Evolutionary conservation across 2,329 filamentous ascomycete species (phyloP).

Genomic region (Fusarium chaquense): DNA sequence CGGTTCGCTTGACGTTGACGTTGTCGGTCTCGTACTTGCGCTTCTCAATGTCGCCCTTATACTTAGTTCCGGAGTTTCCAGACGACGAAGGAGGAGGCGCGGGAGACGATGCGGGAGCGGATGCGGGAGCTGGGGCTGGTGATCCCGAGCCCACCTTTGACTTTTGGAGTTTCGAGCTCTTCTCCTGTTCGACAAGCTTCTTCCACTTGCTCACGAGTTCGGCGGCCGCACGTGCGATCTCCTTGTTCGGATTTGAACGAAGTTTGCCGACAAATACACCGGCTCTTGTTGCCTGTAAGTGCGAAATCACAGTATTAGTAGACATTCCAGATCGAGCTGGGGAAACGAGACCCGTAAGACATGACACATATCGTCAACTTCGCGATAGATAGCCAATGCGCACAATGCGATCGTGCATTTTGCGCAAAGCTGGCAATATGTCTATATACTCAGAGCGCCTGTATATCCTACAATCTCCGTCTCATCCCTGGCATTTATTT

Average conservation of each 20-base stretch:
- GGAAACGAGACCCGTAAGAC: neutral
- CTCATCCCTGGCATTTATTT: neutral
- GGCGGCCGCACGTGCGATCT: constrained; percentile 80
- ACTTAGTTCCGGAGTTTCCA: constrained; percentile 60
- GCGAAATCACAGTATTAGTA: constrained; percentile 28
- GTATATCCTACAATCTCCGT: neutral
- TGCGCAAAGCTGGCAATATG: constrained; percentile 27
- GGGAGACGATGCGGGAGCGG: constrained; percentile 65
- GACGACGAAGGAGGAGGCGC: constrained; percentile 60
- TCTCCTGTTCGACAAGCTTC: constrained; percentile 77
- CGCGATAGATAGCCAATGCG: constrained; percentile 8
- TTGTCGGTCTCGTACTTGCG: constrained; percentile 85
- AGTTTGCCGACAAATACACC: constrained; percentile 90
- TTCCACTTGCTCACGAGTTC: constrained; percentile 92
- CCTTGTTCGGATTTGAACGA: constrained; percentile 80
- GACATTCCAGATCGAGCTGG: neutral
- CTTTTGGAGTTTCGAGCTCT: constrained; percentile 61
- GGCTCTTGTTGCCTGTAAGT: constrained; percentile 79
- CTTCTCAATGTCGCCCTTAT: constrained; percentile 78
- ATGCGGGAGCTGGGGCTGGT: constrained; percentile 60
- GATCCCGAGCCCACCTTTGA: constrained; percentile 55
- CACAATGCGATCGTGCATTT: constrained; percentile 38
- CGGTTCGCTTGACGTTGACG: constrained; percentile 81
- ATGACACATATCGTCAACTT: neutral
- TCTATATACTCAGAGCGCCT: constrained; percentile 18